These are phyloP conservation scores for Alternaria postmessia DNA, from an alignment of 2,329 filamentous ascomycete species.

Conservation along the genomic window DNA sequence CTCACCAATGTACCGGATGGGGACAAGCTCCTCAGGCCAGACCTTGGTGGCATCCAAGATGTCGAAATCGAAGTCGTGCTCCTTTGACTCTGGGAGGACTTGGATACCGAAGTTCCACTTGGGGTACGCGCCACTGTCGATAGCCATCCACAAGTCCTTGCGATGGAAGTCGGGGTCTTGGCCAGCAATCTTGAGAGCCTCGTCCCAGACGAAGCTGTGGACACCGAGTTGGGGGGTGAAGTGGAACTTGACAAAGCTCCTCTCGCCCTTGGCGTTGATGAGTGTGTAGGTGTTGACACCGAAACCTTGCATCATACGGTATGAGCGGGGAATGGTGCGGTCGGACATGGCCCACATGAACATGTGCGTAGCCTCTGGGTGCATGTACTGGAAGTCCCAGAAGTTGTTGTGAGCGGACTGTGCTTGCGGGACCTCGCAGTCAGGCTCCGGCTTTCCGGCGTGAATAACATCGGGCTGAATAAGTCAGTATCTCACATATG, in stretches of 20 bases:
- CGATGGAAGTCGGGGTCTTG: constrained; percentile 81
- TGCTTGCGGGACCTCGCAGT: constrained; percentile 75
- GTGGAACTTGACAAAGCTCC: constrained; percentile 80
- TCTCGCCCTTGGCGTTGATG: constrained; percentile 71
- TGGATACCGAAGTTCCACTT: constrained; percentile 88
- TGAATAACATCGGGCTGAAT: constrained; percentile 66
- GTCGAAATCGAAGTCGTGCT: constrained; percentile 84
- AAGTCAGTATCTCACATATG: neutral
- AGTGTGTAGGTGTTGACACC: constrained; percentile 82
- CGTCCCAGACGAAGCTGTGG: constrained; percentile 80
- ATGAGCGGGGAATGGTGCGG: constrained; percentile 75
- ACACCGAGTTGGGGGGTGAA: constrained; percentile 78
- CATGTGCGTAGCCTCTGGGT: constrained; percentile 79
- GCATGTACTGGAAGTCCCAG: constrained; percentile 73
- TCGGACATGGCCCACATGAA: constrained; percentile 82
- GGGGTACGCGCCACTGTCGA: constrained; percentile 73
- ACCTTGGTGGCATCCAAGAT: constrained; percentile 86
- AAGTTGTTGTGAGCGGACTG: constrained; percentile 78
- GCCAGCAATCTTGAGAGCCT: constrained; percentile 72
- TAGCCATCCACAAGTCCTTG: constrained; percentile 78
- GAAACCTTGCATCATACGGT: constrained; percentile 86
- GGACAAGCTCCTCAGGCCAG: constrained; percentile 81
- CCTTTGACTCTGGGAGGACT: constrained; percentile 72
- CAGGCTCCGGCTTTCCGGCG: constrained; percentile 72
- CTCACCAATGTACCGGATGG: constrained; percentile 79